Percentiles rank a stretch among this genome's conserved stretches.
These are phyloP conservation scores for Ceratocystis eucalypticola DNA, from an alignment of 2,329 filamentous ascomycete genomes.

Conservation along the genomic window DNA sequence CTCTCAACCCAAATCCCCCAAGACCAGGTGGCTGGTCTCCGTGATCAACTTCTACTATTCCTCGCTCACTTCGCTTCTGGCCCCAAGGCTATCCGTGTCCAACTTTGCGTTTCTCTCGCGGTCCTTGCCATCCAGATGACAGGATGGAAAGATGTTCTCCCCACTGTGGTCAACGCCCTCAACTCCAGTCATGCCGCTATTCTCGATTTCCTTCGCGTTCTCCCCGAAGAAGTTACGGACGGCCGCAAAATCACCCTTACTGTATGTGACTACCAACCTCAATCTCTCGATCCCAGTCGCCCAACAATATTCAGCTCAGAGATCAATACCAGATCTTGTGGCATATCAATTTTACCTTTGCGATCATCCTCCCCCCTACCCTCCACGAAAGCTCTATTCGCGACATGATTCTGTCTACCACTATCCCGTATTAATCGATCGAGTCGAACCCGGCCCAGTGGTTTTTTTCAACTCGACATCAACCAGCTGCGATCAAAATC, in stretches of 20 bases:
- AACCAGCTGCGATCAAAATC: slow-evolving; percentile 27
- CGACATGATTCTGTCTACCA: slow-evolving; percentile 3
- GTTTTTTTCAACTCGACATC: slow-evolving; percentile 1
- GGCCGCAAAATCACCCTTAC: slow-evolving; percentile 98
- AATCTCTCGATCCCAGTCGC: slow-evolving; percentile 2
- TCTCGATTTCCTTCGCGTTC: slow-evolving; percentile 88
- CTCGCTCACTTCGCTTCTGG: slow-evolving; percentile 70
- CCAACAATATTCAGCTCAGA: slow-evolving; percentile 8
- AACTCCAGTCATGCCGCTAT: slow-evolving; percentile 73
- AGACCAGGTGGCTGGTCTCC: slow-evolving; percentile 59
- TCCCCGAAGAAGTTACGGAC: slow-evolving; percentile 97
- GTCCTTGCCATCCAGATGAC: slow-evolving; percentile 94
- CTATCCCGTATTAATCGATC: slow-evolving; percentile 1
- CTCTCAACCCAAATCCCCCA: slow-evolving; percentile 69
- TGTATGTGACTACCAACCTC: slow-evolving; percentile 58
- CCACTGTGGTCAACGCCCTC: slow-evolving; percentile 64
- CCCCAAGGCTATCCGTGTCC: slow-evolving; percentile 72
- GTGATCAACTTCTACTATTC: slow-evolving; percentile 70
- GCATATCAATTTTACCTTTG: background rate
- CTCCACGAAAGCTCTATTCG: slow-evolving; percentile 3
- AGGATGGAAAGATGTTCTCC: slow-evolving; percentile 85
- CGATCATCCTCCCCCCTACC: background rate
- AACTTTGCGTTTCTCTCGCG: slow-evolving; percentile 87
- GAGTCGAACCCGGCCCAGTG: background rate
- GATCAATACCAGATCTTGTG: slow-evolving; percentile 13